Evolutionary conservation across 805 yeast species (phyloP).

Genomic region (Torulaspora gathmanii): DNA sequence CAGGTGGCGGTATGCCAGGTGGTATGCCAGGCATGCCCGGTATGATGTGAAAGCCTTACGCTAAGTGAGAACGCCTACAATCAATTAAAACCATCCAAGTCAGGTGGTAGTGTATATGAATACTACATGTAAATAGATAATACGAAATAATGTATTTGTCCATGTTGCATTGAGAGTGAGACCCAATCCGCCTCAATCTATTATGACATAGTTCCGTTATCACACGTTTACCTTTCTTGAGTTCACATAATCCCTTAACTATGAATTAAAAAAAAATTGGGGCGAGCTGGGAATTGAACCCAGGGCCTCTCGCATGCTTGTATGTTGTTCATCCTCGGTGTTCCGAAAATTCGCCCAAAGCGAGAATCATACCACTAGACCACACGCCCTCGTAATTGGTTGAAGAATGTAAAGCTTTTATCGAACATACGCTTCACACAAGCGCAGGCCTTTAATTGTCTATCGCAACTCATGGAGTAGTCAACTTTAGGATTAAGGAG

Average conservation of each 20-base stretch:
- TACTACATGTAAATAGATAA: constrained; percentile 11
- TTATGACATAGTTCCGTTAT: too few relatives aligned
- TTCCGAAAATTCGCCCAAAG: constrained; percentile 26
- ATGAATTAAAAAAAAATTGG: constrained; percentile 18
- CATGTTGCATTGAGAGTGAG: constrained; percentile 1
- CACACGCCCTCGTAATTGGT: constrained; percentile 26
- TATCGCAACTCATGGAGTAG: too few relatives aligned
- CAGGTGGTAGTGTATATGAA: constrained; percentile 1
- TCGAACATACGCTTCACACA: too few relatives aligned
- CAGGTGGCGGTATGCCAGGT: constrained; percentile 47
- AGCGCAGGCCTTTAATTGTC: too few relatives aligned
- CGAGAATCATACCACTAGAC: constrained; percentile 36
- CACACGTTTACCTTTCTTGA: too few relatives aligned
- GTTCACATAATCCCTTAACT: too few relatives aligned
- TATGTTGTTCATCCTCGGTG: constrained; percentile 11
- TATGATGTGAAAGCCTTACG: constrained; percentile 33
- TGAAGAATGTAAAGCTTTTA: not conserved
- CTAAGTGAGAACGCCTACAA: not conserved
- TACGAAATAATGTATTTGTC: constrained; percentile 4
- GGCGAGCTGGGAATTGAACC: constrained; percentile 49
- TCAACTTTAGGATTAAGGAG: too few relatives aligned
- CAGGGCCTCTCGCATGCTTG: constrained; percentile 49
- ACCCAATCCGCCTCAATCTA: too few relatives aligned
- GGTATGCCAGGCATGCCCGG: constrained; percentile 68
- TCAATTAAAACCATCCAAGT: not conserved